Base-by-base conservation (phyloP, 2,329 filamentous ascomycete genomes). In the Fusarium sp. region DNA sequence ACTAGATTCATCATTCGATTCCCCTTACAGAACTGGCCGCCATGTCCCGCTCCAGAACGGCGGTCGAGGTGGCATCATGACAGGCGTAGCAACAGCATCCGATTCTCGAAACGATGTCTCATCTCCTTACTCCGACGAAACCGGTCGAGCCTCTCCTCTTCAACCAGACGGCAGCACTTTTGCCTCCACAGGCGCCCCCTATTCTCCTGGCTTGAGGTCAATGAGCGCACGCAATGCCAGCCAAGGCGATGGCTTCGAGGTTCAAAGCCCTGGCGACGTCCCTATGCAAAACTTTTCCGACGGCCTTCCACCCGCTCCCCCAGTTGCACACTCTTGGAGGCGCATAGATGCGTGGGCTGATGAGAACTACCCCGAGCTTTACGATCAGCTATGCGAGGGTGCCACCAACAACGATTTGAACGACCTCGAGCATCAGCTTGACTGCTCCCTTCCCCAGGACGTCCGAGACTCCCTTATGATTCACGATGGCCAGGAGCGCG, bases 401-500 rank as follows among this genome's bases (percentile, higher is more conserved):
- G 94, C 91, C 76, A 98, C 96, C 7, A 85, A 88, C 75, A 99
- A 99, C 80, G 96, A 99, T 76, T 84, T 99, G 76, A 98, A 97
- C 78, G 96, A 98, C 79, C 83, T 99, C 52, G 96, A 99, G 81
- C 94, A 98, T 79, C 91, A 97, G 78, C 85, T 99, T 49, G 95
- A 99, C 78, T 96, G 94, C 81, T 95, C 94, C 26, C 86, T 99
- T 40, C 96, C 96, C 17, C 89, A 95, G 79, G 96, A 99, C 75
- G 89, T 99, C 52, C 91, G 96, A 71, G 94, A 99, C 74, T 98
- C 96, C 3, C 82, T 97, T 73, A 89, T 92, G 82, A 79, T 93
- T 52, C 96, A 99, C 78, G 96, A 99, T 75, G 96, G 96, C n/a
- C 96, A 99, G 79, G 96, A 99, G 81, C 91, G 96, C 67, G 93